phyloP scores from a whole-genome alignment of 1,284 basidiomycete genomes.

The Ustilago trichophora region DNA sequence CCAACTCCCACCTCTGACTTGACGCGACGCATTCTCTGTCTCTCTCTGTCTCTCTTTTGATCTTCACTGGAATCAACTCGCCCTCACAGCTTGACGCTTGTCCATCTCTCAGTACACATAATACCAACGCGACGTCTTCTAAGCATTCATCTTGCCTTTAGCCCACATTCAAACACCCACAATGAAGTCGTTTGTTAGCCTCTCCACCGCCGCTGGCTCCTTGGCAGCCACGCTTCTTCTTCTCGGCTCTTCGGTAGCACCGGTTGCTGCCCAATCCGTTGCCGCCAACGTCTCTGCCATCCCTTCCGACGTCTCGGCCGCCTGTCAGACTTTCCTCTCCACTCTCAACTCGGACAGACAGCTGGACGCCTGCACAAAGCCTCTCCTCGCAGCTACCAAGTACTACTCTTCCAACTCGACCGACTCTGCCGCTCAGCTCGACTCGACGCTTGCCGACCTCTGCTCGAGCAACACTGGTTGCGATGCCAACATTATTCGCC shows the following conservation, averaged over 20 bases:
- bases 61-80: background rate
- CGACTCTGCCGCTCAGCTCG: conserved; percentile 31
- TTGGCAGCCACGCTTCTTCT: conserved; percentile 24
- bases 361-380: conserved; percentile 50
- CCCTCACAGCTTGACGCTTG: background rate
- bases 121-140: too few species aligned
- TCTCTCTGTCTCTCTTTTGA: background rate
- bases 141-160: too few species aligned
- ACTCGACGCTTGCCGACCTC: conserved; percentile 45
- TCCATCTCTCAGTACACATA: background rate
- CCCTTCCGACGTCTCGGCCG: conserved; percentile 35
- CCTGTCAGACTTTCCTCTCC: conserved; percentile 45
- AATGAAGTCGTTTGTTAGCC: conserved; percentile 33
- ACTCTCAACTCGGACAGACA: conserved; percentile 47
- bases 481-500: conserved; percentile 47
- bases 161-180: too few species aligned
- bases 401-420: conserved; percentile 48
- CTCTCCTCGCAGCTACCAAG: conserved; percentile 47
- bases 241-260: conserved; percentile 21
- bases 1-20: background rate
- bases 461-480: conserved; percentile 47
- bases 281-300: conserved; percentile 30
- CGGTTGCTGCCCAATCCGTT: conserved; percentile 34
- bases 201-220: conserved; percentile 25
- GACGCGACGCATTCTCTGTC: background rate